Percentiles rank a stretch among this genome's conserved stretches.
These are phyloP conservation scores for Citrus unshiu DNA, from an alignment of 345 rosid species.

Conservation along the genomic window DNA sequence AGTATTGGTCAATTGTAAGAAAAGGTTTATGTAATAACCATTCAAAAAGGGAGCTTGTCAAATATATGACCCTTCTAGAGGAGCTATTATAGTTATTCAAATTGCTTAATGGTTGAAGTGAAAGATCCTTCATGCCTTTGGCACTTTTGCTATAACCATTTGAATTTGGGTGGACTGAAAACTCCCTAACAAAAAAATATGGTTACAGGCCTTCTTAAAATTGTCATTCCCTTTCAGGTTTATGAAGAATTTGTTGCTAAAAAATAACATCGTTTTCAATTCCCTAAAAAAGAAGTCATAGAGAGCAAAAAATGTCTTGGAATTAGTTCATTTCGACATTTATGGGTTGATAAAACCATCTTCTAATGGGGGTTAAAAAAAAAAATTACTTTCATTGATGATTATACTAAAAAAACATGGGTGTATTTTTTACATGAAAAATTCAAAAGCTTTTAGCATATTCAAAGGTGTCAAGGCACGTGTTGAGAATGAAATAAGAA, in stretches of 20 bases:
- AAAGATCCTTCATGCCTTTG: neutral
- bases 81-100: neutral
- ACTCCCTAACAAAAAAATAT: neutral
- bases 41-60: no score
- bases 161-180: no score
- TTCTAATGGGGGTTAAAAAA: neutral
- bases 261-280: neutral
- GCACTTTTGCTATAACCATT: no score
- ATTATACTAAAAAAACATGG: neutral
- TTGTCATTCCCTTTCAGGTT: neutral
- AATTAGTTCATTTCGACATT: neutral
- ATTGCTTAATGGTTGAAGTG: neutral
- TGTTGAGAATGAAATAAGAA: neutral
- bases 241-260: neutral
- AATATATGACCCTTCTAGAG: neutral
- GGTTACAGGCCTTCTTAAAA: no score
- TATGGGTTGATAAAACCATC: neutral
- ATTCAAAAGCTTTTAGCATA: neutral
- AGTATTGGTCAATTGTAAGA: no score
- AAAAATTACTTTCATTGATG: neutral
- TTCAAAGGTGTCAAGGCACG: neutral
- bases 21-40: no score
- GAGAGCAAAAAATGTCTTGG: neutral
- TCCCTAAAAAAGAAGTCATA: neutral
- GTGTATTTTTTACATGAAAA: neutral